Percentiles rank a stretch among this genome's conserved stretches.
phyloP scores from a whole-genome alignment of 495 filamentous ascomycete species.

The Podospora bellae-mahoneyi region DNA sequence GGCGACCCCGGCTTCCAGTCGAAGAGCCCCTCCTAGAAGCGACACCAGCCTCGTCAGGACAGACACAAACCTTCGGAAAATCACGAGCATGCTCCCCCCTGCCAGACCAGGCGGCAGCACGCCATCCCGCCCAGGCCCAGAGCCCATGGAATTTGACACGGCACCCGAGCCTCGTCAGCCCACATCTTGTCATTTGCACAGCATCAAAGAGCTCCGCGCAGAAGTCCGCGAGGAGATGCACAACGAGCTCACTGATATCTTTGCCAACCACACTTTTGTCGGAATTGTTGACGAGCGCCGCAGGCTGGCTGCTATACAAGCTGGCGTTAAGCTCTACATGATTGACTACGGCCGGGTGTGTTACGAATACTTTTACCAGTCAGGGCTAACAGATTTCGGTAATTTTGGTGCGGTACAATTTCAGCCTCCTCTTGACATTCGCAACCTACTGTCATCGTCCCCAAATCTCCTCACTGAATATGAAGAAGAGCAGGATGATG shows the following conservation, averaged over 20 bases:
- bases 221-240: constrained; percentile 82
- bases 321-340: constrained; percentile 87
- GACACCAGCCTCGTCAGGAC: constrained; percentile 90
- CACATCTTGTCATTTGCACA: constrained; percentile 65
- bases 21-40: constrained; percentile 56
- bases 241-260: constrained; percentile 81
- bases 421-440: constrained; percentile 67
- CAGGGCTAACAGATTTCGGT: constrained; percentile 92
- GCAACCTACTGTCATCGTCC: constrained; percentile 68
- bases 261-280: constrained; percentile 89
- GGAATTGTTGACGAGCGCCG: constrained; percentile 85
- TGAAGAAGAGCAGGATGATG: constrained; percentile 17
- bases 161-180: constrained; percentile 60
- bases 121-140: constrained; percentile 15
- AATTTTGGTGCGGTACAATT: constrained; percentile 88
- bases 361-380: constrained; percentile 94
- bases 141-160: constrained; percentile 61
- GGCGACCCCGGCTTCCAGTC: constrained; percentile 20
- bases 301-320: constrained; percentile 87
- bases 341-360: constrained; percentile 89
- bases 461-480: constrained; percentile 42
- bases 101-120: constrained; percentile 21
- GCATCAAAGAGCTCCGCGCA: constrained; percentile 76
- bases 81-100: constrained; percentile 85
- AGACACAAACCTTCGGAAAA: constrained; percentile 86